A percentile compares a stretch with the other conserved stretches of the same genome.
Conservation (phyloP, 2,329 filamentous ascomycete species). For the Penicillium glabrum region DNA sequence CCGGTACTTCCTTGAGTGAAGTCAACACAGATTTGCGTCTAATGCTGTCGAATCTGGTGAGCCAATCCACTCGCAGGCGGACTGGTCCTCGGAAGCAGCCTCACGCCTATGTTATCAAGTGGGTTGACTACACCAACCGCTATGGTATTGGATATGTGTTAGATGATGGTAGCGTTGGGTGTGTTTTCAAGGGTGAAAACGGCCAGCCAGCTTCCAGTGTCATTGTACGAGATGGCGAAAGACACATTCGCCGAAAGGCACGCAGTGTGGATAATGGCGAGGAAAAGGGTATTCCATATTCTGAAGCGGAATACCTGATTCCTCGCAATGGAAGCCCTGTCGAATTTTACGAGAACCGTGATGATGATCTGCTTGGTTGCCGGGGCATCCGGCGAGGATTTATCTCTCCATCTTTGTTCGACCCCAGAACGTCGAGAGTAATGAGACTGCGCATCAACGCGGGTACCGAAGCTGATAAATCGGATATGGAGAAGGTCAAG, state of each 20-base stretch:
- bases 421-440: conserved; percentile 33
- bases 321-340: conserved; percentile 43
- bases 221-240: conserved; percentile 47
- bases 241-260: conserved; percentile 48
- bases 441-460: conserved; percentile 35
- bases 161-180: conserved; percentile 52
- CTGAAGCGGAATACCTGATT: conserved; percentile 45
- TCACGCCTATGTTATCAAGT: conserved; percentile 52
- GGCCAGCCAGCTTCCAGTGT: conserved; percentile 46
- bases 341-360: conserved; percentile 50
- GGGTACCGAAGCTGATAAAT: conserved; percentile 34
- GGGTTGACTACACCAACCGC: conserved; percentile 54
- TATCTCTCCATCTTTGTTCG: conserved; percentile 43
- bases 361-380: conserved; percentile 30
- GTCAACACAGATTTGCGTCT: conserved; percentile 40
- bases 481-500: conserved; percentile 49
- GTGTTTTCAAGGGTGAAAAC: conserved; percentile 50
- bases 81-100: conserved; percentile 29
- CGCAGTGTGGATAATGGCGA: conserved; percentile 36
- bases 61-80: conserved; percentile 33
- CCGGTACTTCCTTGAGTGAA: conserved; percentile 40
- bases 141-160: conserved; percentile 54
- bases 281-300: conserved; percentile 31
- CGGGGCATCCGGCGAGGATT: conserved; percentile 43
- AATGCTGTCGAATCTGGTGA: conserved; percentile 38